phyloP scores from a whole-genome alignment of 305 asterid species.

The Fraxinus angustifolia region DNA sequence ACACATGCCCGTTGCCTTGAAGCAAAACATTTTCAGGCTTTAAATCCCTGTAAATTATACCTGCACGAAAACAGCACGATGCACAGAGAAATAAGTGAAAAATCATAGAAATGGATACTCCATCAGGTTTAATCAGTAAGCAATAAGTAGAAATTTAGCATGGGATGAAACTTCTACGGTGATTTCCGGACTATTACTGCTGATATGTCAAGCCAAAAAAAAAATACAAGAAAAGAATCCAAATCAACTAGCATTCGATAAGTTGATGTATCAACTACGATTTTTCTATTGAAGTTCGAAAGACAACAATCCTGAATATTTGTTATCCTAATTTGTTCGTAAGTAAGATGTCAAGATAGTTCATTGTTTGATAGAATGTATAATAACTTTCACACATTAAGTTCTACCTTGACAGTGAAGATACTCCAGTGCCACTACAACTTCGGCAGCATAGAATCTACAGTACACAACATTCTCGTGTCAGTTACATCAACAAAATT shows the following conservation, averaged over 20 bases:
- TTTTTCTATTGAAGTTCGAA: neutral
- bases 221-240: neutral
- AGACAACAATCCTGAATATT: neutral
- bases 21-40: conserved; percentile 90
- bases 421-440: conserved; percentile 86
- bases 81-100: neutral
- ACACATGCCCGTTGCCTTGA: conserved; percentile 72
- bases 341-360: neutral
- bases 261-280: neutral
- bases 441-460: conserved; percentile 95
- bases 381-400: neutral
- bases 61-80: conserved; percentile 36
- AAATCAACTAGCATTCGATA: neutral
- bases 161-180: neutral
- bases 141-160: neutral
- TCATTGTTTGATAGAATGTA: neutral
- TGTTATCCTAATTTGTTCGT: neutral
- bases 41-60: conserved; percentile 90
- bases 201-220: neutral
- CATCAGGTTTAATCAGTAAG: neutral
- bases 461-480: conserved; percentile 9
- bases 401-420: conserved; percentile 93
- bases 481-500: conserved; percentile 20
- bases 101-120: neutral
- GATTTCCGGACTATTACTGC: neutral